phyloP scores from a whole-genome alignment of 1,284 basidiomycete genomes.

The Phellinidium pouzarii region DNA sequence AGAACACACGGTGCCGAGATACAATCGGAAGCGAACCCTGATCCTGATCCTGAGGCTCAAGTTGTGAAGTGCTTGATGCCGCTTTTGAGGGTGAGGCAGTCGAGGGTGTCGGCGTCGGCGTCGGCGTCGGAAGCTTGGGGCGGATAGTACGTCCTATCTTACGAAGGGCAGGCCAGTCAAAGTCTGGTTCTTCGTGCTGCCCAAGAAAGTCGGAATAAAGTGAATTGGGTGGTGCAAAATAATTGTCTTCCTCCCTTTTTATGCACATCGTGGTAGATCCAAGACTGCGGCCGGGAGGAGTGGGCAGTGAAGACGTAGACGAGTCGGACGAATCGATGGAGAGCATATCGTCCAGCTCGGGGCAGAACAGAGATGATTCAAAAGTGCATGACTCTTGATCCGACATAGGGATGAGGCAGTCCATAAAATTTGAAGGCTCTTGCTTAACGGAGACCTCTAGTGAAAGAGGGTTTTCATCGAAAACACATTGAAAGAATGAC shows the following conservation, averaged over 20 bases:
- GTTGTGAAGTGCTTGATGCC: background rate
- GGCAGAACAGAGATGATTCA: background rate
- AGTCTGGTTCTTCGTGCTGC: background rate
- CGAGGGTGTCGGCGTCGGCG: background rate
- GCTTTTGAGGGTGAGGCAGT: background rate
- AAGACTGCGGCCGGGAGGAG: background rate
- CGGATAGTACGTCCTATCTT: background rate
- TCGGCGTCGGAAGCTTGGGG: background rate
- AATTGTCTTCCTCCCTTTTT: background rate
- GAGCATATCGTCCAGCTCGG: background rate
- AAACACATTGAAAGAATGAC: conserved; percentile 4
- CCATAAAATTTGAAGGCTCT: background rate
- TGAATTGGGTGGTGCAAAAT: background rate
- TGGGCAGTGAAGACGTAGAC: background rate
- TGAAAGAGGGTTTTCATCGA: background rate
- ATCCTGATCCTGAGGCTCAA: no score
- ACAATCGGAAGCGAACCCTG: no score
- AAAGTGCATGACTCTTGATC: background rate
- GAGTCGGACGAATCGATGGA: background rate
- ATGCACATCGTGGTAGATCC: background rate
- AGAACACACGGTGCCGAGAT: background rate
- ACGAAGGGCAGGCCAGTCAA: background rate
- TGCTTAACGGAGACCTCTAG: conserved; percentile 2
- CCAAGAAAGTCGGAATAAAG: background rate
- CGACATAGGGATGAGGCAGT: conserved; percentile 1